These are phyloP conservation scores for Sporothrix dimorphospora DNA, from an alignment of 2,329 filamentous ascomycete genomes.

Conservation along the genomic window DNA sequence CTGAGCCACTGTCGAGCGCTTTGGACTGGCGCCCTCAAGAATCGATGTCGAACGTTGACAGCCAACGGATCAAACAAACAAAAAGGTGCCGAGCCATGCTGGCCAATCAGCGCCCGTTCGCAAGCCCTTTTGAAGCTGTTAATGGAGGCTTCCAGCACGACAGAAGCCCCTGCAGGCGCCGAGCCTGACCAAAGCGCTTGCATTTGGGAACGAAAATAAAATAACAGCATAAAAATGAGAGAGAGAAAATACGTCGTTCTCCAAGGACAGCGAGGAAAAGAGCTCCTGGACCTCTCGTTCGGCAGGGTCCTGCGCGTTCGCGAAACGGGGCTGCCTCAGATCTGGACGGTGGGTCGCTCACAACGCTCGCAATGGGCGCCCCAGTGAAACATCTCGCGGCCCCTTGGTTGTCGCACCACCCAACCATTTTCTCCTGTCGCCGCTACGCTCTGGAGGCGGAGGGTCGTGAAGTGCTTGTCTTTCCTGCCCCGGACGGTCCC, in stretches of 20 bases:
- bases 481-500: background rate
- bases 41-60: slow-evolving; percentile 4
- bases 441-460: background rate
- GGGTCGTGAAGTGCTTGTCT: background rate
- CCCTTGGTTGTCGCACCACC: slow-evolving; percentile 29
- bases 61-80: slow-evolving; percentile 19
- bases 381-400: slow-evolving; percentile 27
- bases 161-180: slow-evolving; percentile 18
- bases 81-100: slow-evolving; percentile 4
- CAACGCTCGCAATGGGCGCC: slow-evolving; percentile 27
- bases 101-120: background rate
- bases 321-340: slow-evolving; percentile 36
- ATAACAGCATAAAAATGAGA: background rate
- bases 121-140: background rate
- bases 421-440: slow-evolving; percentile 9
- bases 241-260: background rate
- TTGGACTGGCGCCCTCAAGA: background rate
- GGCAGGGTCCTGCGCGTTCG: slow-evolving; percentile 11
- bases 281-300: slow-evolving; percentile 32
- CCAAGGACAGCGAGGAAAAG: background rate
- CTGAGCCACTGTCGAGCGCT: background rate
- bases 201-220: background rate
- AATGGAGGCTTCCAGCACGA: background rate
- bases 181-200: slow-evolving; percentile 5
- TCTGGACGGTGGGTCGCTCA: slow-evolving; percentile 17